phyloP scores from a whole-genome alignment of 2,329 filamentous ascomycete species.

The Teratosphaeria epicoccoides region DNA sequence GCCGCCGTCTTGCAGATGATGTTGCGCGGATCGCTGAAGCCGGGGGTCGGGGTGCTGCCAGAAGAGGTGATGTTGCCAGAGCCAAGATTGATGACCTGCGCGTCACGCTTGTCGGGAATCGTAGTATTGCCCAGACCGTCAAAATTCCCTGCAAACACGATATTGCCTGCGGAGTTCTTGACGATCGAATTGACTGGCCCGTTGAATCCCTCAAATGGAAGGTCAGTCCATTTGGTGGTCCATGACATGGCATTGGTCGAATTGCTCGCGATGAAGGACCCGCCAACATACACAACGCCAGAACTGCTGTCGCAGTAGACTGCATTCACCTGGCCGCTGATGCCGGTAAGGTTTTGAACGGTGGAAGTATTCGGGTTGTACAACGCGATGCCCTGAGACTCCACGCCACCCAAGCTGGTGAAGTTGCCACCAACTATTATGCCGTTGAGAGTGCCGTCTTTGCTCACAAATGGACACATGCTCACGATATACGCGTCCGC shows the following conservation, averaged over 20 bases:
- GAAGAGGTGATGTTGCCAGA: conserved; percentile 63
- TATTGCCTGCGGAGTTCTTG: conserved; percentile 67
- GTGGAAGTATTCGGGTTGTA: conserved; percentile 63
- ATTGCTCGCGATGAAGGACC: conserved; percentile 67
- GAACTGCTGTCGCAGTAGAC: conserved; percentile 70
- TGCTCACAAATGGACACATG: conserved; percentile 69
- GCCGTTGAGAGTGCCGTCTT: conserved; percentile 56
- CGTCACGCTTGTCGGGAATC: conserved; percentile 52
- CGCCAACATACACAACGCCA: conserved; percentile 81
- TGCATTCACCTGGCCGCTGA: conserved; percentile 72
- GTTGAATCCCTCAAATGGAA: conserved; percentile 92
- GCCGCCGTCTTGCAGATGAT: conserved; percentile 69
- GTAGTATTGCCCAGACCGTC: conserved; percentile 76
- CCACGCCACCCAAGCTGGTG: conserved; percentile 66
- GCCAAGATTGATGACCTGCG: conserved; percentile 71
- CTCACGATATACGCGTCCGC: conserved; percentile 76
- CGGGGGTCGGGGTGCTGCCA: conserved; percentile 49
- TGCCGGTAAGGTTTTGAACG: conserved; percentile 64
- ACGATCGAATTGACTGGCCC: conserved; percentile 79
- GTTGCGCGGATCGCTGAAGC: conserved; percentile 65
- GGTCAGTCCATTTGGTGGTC: conserved; percentile 62
- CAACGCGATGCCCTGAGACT: conserved; percentile 69
- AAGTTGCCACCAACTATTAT: conserved; percentile 91
- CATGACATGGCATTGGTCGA: conserved; percentile 87
- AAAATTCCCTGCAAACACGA: conserved; percentile 87